Conservation (phyloP, 768 basidiomycete genomes). For the Phylloporus sp. region DNA sequence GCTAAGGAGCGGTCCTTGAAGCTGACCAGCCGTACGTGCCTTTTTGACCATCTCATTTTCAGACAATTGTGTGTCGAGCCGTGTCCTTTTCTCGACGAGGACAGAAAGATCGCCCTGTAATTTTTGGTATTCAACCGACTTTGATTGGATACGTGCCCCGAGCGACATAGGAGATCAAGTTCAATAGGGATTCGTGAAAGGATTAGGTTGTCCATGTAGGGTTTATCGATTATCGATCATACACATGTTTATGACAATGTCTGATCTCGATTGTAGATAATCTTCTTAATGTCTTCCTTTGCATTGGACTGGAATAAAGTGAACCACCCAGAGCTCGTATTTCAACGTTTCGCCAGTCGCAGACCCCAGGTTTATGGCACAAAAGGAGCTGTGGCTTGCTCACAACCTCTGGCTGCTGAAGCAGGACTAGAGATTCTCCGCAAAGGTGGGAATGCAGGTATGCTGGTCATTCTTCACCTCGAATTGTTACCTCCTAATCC, state of each 20-base stretch:
- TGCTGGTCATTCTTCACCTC: background rate
- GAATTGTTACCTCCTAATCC: background rate
- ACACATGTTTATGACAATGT: background rate
- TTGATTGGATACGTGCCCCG: slow-evolving; percentile 58
- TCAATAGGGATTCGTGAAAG: slow-evolving; percentile 8
- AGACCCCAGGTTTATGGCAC: slow-evolving; percentile 83
- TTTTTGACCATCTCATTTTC: slow-evolving; percentile 94
- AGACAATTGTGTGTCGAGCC: slow-evolving; percentile 83
- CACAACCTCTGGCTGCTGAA: slow-evolving; percentile 88
- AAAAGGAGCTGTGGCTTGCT: slow-evolving; percentile 83
- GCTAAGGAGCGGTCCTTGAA: background rate
- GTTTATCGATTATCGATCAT: too few relatives aligned
- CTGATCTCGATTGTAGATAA: background rate
- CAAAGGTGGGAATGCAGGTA: slow-evolving; percentile 95
- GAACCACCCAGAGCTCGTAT: slow-evolving; percentile 58
- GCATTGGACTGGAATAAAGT: slow-evolving; percentile 58
- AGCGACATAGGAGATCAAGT: slow-evolving; percentile 45
- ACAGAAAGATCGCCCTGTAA: slow-evolving; percentile 69
- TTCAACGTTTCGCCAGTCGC: slow-evolving; percentile 76
- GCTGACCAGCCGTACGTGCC: slow-evolving; percentile 38
- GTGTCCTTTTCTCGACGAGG: slow-evolving; percentile 76
- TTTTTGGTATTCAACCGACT: slow-evolving; percentile 75
- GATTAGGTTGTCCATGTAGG: too few relatives aligned
- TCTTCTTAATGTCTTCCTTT: slow-evolving; percentile 24
- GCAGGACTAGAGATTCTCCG: slow-evolving; percentile 90